These are phyloP conservation scores for Xerocomus amazonicus DNA, from an alignment of 1,284 basidiomycete genomes.

Conservation along the genomic window DNA sequence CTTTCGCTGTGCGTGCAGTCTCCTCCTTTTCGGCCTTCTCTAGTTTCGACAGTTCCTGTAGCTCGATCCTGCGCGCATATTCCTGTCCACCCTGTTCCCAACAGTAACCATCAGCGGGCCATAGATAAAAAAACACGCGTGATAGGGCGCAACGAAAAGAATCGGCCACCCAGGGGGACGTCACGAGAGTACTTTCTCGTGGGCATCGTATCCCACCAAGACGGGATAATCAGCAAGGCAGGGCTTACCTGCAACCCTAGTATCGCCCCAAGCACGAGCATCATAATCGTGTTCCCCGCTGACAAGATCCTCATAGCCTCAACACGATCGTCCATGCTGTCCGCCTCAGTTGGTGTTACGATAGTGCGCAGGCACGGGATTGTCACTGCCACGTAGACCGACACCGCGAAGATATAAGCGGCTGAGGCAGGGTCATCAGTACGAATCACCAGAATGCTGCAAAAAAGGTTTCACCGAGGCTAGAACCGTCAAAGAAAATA, in stretches of 20 bases:
- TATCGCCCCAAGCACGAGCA: constrained; percentile 61
- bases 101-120: constrained; percentile 21
- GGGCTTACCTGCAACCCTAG: constrained; percentile 65
- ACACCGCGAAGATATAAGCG: constrained; percentile 68
- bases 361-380: constrained; percentile 74
- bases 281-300: constrained; percentile 82
- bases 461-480: constrained; percentile 54
- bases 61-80: constrained; percentile 72
- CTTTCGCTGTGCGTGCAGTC: constrained; percentile 39
- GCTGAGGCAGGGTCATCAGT: constrained; percentile 41
- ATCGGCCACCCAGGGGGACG: no score
- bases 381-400: constrained; percentile 78
- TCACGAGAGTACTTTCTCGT: no score
- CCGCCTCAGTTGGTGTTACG: constrained; percentile 52
- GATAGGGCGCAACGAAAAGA: constrained; percentile 8
- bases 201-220: no score
- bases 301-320: constrained; percentile 78
- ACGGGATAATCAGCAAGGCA: not conserved
- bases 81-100: constrained; percentile 75
- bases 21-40: constrained; percentile 32
- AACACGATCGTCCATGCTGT: constrained; percentile 61
- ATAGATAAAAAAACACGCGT: constrained; percentile 8
- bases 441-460: not conserved
- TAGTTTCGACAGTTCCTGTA: constrained; percentile 50
- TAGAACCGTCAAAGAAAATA: constrained; percentile 87